Evolutionary conservation across 805 yeast genomes (phyloP).

Genomic region (Candida golubevii): DNA sequence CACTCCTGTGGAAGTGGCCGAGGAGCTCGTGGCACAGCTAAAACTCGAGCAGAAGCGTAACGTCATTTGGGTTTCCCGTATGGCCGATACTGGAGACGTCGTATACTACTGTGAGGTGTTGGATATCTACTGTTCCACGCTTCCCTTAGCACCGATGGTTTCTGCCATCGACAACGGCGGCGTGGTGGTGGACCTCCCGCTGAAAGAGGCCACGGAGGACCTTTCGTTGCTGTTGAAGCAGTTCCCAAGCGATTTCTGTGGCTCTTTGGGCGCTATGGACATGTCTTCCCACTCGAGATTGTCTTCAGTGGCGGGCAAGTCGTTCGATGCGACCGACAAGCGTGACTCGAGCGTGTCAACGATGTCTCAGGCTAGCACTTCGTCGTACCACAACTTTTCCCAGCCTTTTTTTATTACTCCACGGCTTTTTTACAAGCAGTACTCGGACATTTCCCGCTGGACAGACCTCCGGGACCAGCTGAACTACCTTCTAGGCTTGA

Average conservation of each 20-base stretch:
- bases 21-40: slow-evolving; percentile 22
- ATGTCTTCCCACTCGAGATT: slow-evolving; percentile 7
- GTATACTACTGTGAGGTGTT: slow-evolving; percentile 59
- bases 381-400: slow-evolving; percentile 39
- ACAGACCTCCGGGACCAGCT: slow-evolving; percentile 47
- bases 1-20: slow-evolving; percentile 27
- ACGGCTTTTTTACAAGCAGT: slow-evolving; percentile 52
- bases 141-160: slow-evolving; percentile 43
- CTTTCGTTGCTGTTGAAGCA: slow-evolving; percentile 14
- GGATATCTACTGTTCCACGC: slow-evolving; percentile 52
- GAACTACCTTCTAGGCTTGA: slow-evolving; percentile 42
- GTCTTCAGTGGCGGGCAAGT: slow-evolving; percentile 11
- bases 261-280: slow-evolving; percentile 1
- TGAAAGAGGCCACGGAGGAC: slow-evolving; percentile 20
- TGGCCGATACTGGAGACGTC: slow-evolving; percentile 51
- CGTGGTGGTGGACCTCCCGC: slow-evolving; percentile 25
- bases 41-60: slow-evolving; percentile 16
- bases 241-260: slow-evolving; percentile 6
- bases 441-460: slow-evolving; percentile 61
- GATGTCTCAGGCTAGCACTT: slow-evolving; percentile 24
- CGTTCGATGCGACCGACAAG: slow-evolving; percentile 28
- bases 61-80: slow-evolving; percentile 57
- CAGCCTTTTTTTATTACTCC: slow-evolving; percentile 39
- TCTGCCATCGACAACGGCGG: slow-evolving; percentile 18
- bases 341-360: slow-evolving; percentile 37